Evolutionary conservation across 2,329 filamentous ascomycete genomes (phyloP).

Genomic region (Aspergillus eucalypticola): DNA sequence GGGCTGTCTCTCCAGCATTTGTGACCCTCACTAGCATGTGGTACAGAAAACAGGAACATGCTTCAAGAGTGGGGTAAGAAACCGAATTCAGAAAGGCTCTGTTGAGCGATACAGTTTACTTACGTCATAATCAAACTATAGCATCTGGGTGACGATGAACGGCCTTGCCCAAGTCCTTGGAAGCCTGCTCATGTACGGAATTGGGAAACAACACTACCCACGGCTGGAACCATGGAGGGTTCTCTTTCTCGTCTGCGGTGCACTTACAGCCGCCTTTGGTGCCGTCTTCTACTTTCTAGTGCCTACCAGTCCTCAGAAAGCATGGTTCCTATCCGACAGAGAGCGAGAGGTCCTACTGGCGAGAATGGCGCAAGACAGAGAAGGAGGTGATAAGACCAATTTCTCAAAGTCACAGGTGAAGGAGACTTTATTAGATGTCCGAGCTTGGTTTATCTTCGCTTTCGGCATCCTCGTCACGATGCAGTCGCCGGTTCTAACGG

Average conservation of each 20-base stretch:
- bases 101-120: background rate
- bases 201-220: slow-evolving; percentile 45
- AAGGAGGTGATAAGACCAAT: slow-evolving; percentile 25
- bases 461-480: slow-evolving; percentile 51
- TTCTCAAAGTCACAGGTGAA: slow-evolving; percentile 49
- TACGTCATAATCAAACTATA: background rate
- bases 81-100: too few species aligned
- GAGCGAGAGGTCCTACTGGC: slow-evolving; percentile 45
- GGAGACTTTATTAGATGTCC: slow-evolving; percentile 46
- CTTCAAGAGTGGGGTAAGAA: slow-evolving; percentile 27
- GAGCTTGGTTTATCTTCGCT: slow-evolving; percentile 46
- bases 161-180: slow-evolving; percentile 51
- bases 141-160: slow-evolving; percentile 47
- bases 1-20: slow-evolving; percentile 49
- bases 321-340: slow-evolving; percentile 51
- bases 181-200: slow-evolving; percentile 53
- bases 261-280: slow-evolving; percentile 46
- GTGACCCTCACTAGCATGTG: slow-evolving; percentile 49
- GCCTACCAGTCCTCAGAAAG: slow-evolving; percentile 49
- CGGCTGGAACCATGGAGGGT: slow-evolving; percentile 49
- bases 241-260: slow-evolving; percentile 55
- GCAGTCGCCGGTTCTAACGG: slow-evolving; percentile 46
- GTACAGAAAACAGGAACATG: slow-evolving; percentile 44
- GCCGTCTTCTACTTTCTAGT: slow-evolving; percentile 50
- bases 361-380: too few species aligned